phyloP scores from a whole-genome alignment of 2,329 filamentous ascomycete species.

The Sporothrix brunneoviolacea region DNA sequence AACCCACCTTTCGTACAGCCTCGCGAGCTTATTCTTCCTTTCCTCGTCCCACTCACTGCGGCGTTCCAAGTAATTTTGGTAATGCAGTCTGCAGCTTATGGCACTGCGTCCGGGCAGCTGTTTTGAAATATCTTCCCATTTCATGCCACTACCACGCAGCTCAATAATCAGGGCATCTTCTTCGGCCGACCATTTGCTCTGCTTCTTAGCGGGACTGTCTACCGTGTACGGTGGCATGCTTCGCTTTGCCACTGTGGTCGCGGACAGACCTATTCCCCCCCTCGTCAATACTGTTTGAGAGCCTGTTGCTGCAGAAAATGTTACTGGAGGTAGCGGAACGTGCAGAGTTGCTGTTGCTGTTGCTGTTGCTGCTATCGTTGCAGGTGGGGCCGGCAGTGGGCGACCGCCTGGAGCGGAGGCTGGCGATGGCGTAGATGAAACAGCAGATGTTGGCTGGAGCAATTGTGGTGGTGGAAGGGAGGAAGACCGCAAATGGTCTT shows the following conservation, averaged over 20 bases:
- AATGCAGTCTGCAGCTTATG: slow-evolving; percentile 90
- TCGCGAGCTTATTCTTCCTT: slow-evolving; percentile 91
- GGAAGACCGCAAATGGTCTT: slow-evolving; percentile 30
- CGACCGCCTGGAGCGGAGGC: slow-evolving; percentile 26
- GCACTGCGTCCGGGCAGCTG: slow-evolving; percentile 82
- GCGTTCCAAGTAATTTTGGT: slow-evolving; percentile 94
- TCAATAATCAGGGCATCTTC: slow-evolving; percentile 94
- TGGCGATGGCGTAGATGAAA: slow-evolving; percentile 29
- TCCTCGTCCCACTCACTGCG: slow-evolving; percentile 95
- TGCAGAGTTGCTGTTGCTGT: slow-evolving; percentile 16
- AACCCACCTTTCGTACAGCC: slow-evolving; percentile 81
- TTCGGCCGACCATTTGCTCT: slow-evolving; percentile 93
- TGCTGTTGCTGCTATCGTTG: slow-evolving; percentile 14
- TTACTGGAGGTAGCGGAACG: not conserved
- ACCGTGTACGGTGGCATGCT: slow-evolving; percentile 47
- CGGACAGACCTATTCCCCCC: not conserved
- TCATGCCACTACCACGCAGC: slow-evolving; percentile 84
- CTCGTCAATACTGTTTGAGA: not conserved
- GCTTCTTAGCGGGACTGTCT: slow-evolving; percentile 77
- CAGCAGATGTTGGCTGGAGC: not conserved
- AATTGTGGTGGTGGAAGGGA: slow-evolving; percentile 26
- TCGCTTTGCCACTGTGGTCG: slow-evolving; percentile 34
- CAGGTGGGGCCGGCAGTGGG: not conserved
- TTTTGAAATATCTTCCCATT: slow-evolving; percentile 98
- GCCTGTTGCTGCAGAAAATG: not conserved